Base-by-base conservation (phyloP, 2,329 filamentous ascomycete genomes). In the Aplosporella prunicola region DNA sequence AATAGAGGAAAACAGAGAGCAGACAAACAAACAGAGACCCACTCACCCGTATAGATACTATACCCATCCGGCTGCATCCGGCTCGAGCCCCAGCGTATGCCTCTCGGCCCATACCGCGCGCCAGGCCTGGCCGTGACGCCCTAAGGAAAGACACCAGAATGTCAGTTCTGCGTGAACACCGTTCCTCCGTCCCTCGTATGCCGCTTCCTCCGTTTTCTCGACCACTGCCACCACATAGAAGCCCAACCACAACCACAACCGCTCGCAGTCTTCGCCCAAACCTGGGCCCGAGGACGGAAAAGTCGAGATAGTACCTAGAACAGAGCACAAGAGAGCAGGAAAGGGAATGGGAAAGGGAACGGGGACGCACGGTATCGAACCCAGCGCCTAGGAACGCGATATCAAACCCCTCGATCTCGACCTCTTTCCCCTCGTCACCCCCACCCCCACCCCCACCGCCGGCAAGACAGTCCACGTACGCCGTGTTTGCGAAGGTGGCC, bases 121-220 rank as follows among this genome's bases (percentile, higher is more conserved):
- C 71, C 71, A 4, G 69, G 70, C 27, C 70, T 56, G 22, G 60
- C 68, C 2, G 70, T 73, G 0, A 71, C 68, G 6, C 57, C 64
- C 63, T 66, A 26, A 18, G 10, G 38, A 24, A 11, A 24, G 22
- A 7, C 22, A 24, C 7, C 11, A 24, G 22, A 24, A 24, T 24
- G 7, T n/a, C n/a, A n/a, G n/a, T n/a, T n/a, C n/a, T n/a, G n/a
- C n/a, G n/a, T n/a, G n/a, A n/a, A n/a, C n/a, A n/a, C n/a, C n/a
- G n/a, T n/a, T n/a, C n/a, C n/a, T n/a, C n/a, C n/a, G n/a, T n/a
- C n/a, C n/a, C n/a, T n/a, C n/a, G n/a, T n/a, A n/a, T n/a, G n/a
- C n/a, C n/a, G n/a, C n/a, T n/a, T n/a, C n/a, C n/a, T n/a, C n/a
- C n/a, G n/a, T n/a, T n/a, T n/a, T n/a, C n/a, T n/a, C n/a, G n/a